phyloP scores from a whole-genome alignment of 208 protist genomes.

The Leishmania turanica region DNA sequence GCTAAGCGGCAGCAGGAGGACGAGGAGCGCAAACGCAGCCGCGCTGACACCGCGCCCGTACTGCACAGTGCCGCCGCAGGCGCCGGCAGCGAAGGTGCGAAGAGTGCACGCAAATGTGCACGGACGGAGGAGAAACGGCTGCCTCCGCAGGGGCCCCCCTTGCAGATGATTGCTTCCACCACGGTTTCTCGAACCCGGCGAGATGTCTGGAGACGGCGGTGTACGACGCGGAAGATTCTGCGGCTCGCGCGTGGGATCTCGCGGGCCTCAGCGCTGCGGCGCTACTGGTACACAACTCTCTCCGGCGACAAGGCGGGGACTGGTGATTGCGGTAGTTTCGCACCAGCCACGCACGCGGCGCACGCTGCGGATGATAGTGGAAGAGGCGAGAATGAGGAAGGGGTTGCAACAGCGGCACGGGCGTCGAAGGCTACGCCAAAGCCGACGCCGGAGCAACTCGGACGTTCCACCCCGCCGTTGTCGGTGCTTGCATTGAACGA shows the following conservation, averaged over 20 bases:
- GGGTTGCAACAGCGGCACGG: not conserved
- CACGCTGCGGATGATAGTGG: not conserved
- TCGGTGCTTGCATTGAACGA: not conserved
- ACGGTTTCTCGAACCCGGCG: constrained; percentile 2
- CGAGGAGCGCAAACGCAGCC: constrained; percentile 5
- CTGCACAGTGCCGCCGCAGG: not conserved
- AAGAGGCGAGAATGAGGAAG: not conserved
- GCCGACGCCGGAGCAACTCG: not conserved
- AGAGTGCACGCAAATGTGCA: not conserved
- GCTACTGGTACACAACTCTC: constrained; percentile 29
- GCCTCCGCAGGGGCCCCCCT: not conserved
- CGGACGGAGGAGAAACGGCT: not conserved
- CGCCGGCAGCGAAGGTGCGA: not conserved
- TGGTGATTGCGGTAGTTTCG: not conserved
- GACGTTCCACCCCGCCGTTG: not conserved
- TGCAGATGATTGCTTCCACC: not conserved
- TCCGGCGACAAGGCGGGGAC: not conserved
- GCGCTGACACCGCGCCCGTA: not conserved
- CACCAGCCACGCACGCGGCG: not conserved
- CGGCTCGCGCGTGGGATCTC: constrained; percentile 23
- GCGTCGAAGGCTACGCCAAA: not conserved
- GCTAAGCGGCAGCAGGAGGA: constrained; percentile 7
- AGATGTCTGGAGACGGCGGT: constrained; percentile 22
- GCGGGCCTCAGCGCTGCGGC: constrained; percentile 15
- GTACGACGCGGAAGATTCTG: constrained; percentile 18